Evolutionary conservation across 2,329 filamentous ascomycete genomes (phyloP).

Genomic region (Elsinoe necatrix): DNA sequence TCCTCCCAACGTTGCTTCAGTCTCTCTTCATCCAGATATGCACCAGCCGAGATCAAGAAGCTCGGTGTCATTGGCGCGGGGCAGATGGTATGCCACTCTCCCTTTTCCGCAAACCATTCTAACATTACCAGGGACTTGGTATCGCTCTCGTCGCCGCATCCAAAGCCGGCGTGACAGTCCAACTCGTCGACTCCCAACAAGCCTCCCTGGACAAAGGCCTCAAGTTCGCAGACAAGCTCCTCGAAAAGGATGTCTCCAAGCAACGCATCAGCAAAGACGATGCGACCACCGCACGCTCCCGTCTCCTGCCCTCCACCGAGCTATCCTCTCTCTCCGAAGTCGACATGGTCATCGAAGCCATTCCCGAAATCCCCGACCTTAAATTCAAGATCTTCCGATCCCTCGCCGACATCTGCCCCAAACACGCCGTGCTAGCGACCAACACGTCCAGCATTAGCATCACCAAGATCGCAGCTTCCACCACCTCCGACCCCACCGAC

Average conservation of each 20-base stretch:
- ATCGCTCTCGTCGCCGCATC: slow-evolving; percentile 91
- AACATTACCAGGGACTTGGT: slow-evolving; percentile 63
- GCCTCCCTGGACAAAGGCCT: slow-evolving; percentile 80
- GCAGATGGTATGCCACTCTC: slow-evolving; percentile 63
- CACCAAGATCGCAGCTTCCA: slow-evolving; percentile 82
- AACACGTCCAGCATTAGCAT: slow-evolving; percentile 99
- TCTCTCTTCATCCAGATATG: slow-evolving; percentile 40
- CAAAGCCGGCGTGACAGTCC: slow-evolving; percentile 74
- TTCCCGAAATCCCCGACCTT: slow-evolving; percentile 81
- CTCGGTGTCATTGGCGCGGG: slow-evolving; percentile 90
- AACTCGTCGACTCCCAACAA: slow-evolving; percentile 74
- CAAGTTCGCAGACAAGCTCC: slow-evolving; percentile 81
- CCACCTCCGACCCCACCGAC: slow-evolving; percentile 70
- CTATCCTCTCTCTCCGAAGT: slow-evolving; percentile 72
- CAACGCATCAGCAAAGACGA: slow-evolving; percentile 73
- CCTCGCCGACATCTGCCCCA: slow-evolving; percentile 70
- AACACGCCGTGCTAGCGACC: slow-evolving; percentile 84
- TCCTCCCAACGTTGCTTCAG: slow-evolving; percentile 51
- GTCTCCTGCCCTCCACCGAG: slow-evolving; percentile 60
- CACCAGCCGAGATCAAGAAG: slow-evolving; percentile 67
- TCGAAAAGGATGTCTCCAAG: slow-evolving; percentile 88
- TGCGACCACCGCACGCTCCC: slow-evolving; percentile 62
- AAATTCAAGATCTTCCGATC: slow-evolving; percentile 82
- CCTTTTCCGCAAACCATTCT: slow-evolving; percentile 18
- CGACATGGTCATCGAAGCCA: slow-evolving; percentile 96